Evolutionary conservation across 805 yeast genomes (phyloP).

Genomic region (Starmera pachycereana): DNA sequence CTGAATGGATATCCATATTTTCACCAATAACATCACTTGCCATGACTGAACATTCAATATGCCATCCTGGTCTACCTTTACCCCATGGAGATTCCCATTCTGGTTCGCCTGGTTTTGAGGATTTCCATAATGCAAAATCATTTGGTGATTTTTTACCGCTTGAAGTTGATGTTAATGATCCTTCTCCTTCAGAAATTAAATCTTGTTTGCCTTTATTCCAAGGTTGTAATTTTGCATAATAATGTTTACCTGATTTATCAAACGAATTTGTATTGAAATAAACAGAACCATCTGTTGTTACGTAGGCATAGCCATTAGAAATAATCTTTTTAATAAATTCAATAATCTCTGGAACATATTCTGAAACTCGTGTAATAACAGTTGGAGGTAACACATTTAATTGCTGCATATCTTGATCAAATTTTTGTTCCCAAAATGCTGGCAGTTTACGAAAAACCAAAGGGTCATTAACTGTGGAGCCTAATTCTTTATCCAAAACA

Average conservation of each 20-base stretch:
- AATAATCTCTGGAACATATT: constrained; percentile 88
- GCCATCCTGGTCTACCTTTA: constrained; percentile 98
- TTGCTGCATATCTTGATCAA: constrained; percentile 73
- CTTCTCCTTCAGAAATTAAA: constrained; percentile 91
- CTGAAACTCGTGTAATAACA: constrained; percentile 88
- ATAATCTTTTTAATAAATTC: constrained; percentile 68
- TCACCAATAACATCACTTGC: constrained; percentile 82
- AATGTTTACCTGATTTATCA: constrained; percentile 62
- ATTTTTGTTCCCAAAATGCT: constrained; percentile 81
- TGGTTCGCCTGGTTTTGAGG: constrained; percentile 96
- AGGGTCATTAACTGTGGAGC: constrained; percentile 76
- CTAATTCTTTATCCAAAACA: constrained; percentile 57
- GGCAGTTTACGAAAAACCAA: constrained; percentile 73
- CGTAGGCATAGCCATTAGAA: constrained; percentile 73
- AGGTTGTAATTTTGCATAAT: constrained; percentile 93
- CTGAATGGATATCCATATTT: constrained; percentile 88
- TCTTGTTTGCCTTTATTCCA: constrained; percentile 91
- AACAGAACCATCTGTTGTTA: constrained; percentile 84
- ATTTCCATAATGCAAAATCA: constrained; percentile 96
- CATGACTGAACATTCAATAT: constrained; percentile 98
- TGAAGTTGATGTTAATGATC: constrained; percentile 50
- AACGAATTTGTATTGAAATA: constrained; percentile 85
- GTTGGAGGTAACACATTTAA: constrained; percentile 81
- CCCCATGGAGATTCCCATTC: constrained; percentile 97
- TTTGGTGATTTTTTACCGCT: constrained; percentile 61